Evolutionary conservation across 495 filamentous ascomycete genomes (phyloP).

Genomic region (Corynascus novoguineensis): DNA sequence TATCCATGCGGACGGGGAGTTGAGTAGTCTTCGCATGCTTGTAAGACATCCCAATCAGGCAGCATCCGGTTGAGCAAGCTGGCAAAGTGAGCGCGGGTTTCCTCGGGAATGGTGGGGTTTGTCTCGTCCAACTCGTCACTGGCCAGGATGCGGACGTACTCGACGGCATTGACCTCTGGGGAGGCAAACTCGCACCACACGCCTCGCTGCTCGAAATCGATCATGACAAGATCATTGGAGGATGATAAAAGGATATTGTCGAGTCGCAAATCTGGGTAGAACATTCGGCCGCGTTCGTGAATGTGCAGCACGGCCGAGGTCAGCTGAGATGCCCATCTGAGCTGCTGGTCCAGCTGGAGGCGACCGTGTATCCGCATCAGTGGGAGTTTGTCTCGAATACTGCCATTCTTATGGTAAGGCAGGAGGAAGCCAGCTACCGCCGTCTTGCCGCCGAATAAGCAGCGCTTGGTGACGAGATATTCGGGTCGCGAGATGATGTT

Average conservation of each 20-base stretch:
- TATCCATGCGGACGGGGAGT: constrained; percentile 27
- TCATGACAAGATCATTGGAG: constrained; percentile 38
- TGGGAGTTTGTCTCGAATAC: constrained; percentile 41
- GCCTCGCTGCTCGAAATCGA: constrained; percentile 50
- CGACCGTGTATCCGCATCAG: constrained; percentile 36
- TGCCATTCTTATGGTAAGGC: constrained; percentile 37
- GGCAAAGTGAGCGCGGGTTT: constrained; percentile 30
- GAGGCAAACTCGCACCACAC: constrained; percentile 48
- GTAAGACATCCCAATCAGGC: constrained; percentile 35
- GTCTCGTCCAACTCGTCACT: constrained; percentile 12
- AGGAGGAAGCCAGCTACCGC: constrained; percentile 45
- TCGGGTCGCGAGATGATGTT: constrained; percentile 39
- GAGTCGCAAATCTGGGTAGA: constrained; percentile 46
- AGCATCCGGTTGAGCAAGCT: constrained; percentile 33
- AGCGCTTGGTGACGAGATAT: constrained; percentile 42
- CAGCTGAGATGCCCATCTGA: constrained; percentile 44
- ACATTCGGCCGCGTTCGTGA: constrained; percentile 32
- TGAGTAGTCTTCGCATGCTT: constrained; percentile 29
- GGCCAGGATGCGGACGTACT: constrained; percentile 41
- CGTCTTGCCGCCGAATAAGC: constrained; percentile 41
- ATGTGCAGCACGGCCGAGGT: constrained; percentile 39
- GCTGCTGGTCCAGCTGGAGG: constrained; percentile 31
- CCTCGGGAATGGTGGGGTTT: constrained; percentile 25
- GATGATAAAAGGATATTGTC: constrained; percentile 46
- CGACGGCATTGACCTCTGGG: constrained; percentile 46